These are phyloP conservation scores for Pseudogymnoascus sp. DNA, from an alignment of 2,329 filamentous ascomycete genomes.

Conservation along the genomic window DNA sequence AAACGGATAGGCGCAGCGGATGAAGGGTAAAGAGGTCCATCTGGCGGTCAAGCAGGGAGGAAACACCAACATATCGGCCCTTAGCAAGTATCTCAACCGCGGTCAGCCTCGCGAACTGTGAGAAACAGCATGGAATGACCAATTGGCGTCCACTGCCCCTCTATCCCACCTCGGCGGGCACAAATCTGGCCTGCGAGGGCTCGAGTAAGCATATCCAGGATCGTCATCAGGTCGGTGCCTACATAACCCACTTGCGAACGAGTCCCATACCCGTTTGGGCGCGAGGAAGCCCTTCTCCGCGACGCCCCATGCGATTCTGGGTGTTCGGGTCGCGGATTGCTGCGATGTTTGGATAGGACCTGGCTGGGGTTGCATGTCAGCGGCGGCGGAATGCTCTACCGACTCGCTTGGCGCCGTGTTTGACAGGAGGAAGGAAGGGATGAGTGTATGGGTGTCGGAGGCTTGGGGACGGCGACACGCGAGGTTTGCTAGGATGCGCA, in stretches of 20 bases:
- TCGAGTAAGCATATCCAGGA: constrained; percentile 8
- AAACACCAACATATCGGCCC: neutral
- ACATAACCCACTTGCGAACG: neutral
- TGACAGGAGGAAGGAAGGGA: constrained; percentile 3
- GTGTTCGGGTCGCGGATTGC: neutral
- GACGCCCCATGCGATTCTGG: neutral
- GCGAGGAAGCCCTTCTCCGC: neutral
- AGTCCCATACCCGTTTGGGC: neutral
- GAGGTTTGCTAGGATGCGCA: neutral
- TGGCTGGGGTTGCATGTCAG: neutral
- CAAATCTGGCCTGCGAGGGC: neutral
- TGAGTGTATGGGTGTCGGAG: neutral
- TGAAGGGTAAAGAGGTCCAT: neutral
- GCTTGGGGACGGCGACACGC: neutral
- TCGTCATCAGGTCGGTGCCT: constrained; percentile 6
- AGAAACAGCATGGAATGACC: neutral
- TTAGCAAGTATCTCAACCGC: neutral
- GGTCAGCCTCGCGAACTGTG: constrained; percentile 3
- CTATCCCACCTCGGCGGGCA: neutral
- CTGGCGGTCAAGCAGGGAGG: neutral
- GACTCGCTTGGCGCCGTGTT: constrained; percentile 3
- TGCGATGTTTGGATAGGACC: neutral
- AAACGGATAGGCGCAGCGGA: constrained; percentile 4
- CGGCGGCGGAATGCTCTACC: constrained; percentile 8
- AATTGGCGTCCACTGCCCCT: neutral